Conservation (phyloP, 2,329 filamentous ascomycete genomes). For the Aspergillus terreus region DNA sequence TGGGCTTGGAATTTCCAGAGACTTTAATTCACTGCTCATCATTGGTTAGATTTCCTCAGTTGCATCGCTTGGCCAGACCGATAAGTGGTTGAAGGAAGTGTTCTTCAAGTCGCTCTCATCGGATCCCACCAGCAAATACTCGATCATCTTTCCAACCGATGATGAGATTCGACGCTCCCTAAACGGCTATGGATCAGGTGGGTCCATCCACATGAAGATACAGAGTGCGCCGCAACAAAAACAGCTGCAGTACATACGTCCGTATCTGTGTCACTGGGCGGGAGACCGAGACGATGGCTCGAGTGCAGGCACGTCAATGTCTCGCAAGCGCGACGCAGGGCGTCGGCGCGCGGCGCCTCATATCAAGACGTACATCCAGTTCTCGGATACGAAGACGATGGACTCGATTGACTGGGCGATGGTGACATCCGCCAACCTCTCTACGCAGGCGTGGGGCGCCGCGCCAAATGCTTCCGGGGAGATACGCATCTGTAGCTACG, state of each 20-base stretch:
- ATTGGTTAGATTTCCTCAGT: slow-evolving; percentile 71
- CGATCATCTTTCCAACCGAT: slow-evolving; percentile 75
- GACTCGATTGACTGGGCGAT: slow-evolving; percentile 74
- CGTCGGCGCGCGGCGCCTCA: slow-evolving; percentile 73
- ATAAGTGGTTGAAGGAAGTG: slow-evolving; percentile 68
- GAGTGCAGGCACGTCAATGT: neutral
- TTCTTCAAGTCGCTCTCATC: slow-evolving; percentile 50
- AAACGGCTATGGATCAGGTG: slow-evolving; percentile 73
- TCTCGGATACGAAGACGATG: slow-evolving; percentile 35
- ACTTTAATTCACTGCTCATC: neutral
- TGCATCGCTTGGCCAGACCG: slow-evolving; percentile 67
- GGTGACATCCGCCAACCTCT: slow-evolving; percentile 85
- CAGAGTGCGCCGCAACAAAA: slow-evolving; percentile 66
- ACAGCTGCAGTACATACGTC: slow-evolving; percentile 69
- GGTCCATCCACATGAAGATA: slow-evolving; percentile 77
- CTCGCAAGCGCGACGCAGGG: slow-evolving; percentile 49
- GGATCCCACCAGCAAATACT: slow-evolving; percentile 51
- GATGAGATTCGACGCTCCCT: slow-evolving; percentile 73
- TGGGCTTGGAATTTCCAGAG: slow-evolving; percentile 12
- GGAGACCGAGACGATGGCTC: slow-evolving; percentile 45
- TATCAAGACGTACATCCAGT: slow-evolving; percentile 84
- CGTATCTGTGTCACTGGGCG: slow-evolving; percentile 72
- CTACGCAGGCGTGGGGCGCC: slow-evolving; percentile 84
- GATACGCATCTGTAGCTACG: slow-evolving; percentile 73
- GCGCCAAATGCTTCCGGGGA: slow-evolving; percentile 54